Conservation (phyloP, 2,329 filamentous ascomycete genomes). For the Fusarium metavorans region DNA sequence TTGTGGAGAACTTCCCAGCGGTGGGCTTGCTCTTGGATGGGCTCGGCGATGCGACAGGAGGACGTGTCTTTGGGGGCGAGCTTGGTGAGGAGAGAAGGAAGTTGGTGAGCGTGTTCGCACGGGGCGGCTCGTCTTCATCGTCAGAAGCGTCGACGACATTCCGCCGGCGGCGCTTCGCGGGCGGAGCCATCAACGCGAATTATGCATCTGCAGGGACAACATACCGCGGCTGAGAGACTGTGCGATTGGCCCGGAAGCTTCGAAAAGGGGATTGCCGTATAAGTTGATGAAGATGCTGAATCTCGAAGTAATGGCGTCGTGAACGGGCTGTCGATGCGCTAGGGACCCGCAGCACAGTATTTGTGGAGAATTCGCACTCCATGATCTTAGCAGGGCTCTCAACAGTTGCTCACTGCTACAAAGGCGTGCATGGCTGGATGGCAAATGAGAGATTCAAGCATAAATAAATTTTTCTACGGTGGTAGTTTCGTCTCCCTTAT, state of each 20-base stretch:
- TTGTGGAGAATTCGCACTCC: conserved; percentile 9
- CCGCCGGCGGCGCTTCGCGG: conserved; percentile 69
- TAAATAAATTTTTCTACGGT: not conserved
- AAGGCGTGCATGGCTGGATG: not conserved
- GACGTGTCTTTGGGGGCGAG: conserved; percentile 50
- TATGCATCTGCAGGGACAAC: conserved; percentile 42
- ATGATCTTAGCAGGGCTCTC: not conserved
- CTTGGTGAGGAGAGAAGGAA: conserved; percentile 67
- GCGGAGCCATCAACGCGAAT: conserved; percentile 65
- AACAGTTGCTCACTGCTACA: not conserved
- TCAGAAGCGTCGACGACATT: conserved; percentile 65
- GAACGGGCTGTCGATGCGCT: conserved; percentile 33
- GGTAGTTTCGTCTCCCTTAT: not conserved
- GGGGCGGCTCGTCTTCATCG: conserved; percentile 60
- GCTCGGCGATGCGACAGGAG: conserved; percentile 55
- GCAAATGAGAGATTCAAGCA: not conserved
- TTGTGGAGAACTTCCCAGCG: conserved; percentile 36
- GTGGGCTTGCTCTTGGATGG: conserved; percentile 51
- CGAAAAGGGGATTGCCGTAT: conserved; percentile 4
- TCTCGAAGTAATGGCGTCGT: conserved; percentile 31
- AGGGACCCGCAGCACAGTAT: conserved; percentile 34
- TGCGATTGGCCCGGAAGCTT: conserved; percentile 5
- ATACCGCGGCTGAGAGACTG: conserved; percentile 37
- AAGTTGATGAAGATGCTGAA: conserved; percentile 27
- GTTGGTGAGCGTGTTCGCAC: conserved; percentile 62